These are phyloP conservation scores for Sporothrix euskadiensis DNA, from an alignment of 2,329 filamentous ascomycete genomes.

Conservation along the genomic window DNA sequence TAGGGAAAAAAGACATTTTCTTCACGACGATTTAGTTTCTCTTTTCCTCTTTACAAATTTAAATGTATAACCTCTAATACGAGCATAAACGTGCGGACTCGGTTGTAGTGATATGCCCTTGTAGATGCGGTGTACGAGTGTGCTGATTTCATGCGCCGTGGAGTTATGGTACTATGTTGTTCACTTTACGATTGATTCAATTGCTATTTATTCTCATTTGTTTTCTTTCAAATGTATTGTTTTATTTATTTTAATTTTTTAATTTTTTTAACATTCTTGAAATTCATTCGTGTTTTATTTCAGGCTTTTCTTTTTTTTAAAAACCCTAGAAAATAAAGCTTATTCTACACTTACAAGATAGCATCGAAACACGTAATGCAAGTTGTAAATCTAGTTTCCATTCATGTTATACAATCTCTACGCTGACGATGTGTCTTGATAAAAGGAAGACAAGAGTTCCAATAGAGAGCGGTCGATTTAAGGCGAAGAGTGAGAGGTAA, in stretches of 20 bases:
- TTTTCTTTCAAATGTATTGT: not conserved
- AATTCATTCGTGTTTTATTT: not conserved
- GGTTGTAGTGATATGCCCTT: too few species aligned
- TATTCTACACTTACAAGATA: too few species aligned
- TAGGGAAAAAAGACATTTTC: slow-evolving; percentile 21
- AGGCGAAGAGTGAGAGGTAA: not conserved
- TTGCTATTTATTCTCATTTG: too few species aligned
- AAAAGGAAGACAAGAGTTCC: not conserved
- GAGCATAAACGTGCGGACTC: too few species aligned
- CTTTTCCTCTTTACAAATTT: slow-evolving; percentile 13
- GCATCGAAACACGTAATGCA: too few species aligned
- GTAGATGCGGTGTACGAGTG: too few species aligned
- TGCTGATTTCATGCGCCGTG: too few species aligned
- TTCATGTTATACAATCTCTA: not conserved
- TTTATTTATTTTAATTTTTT: not conserved
- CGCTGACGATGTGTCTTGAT: not conserved
- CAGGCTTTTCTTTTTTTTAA: not conserved
- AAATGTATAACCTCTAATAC: not conserved
- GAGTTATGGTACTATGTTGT: too few species aligned
- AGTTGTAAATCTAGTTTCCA: too few species aligned
- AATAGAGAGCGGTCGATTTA: slow-evolving; percentile 5
- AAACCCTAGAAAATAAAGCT: not conserved
- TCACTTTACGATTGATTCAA: too few species aligned
- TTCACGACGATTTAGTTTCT: slow-evolving; percentile 22
- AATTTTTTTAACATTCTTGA: not conserved